Evolutionary conservation across 495 filamentous ascomycete genomes (phyloP), one percentile per base, ranked within the genome.

Genomic region (Penicillium simplicissimum): DNA sequence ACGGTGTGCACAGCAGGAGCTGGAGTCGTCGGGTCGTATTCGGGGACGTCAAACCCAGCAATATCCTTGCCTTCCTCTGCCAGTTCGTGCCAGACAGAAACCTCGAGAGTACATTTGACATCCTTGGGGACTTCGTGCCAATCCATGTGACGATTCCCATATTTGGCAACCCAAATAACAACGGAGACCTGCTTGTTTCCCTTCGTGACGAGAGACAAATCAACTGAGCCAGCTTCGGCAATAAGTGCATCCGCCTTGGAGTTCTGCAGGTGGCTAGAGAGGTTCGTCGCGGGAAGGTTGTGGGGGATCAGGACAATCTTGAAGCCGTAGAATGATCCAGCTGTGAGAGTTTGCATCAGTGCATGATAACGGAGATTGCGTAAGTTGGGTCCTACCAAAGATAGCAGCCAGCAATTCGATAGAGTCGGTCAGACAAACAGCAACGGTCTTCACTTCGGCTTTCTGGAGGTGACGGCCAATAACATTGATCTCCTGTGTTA

Each of bases 381-480:
- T 5, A 11, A 19, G 17, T 7, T 4, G n/a, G 21, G 31, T 13
- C 79, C 31, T 72, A 89, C 87, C 86, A 66, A 90, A 90, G n/a
- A 89, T 73, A 23, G 85, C 76, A 28, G 82, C 85, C 45, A 98
- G 78, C 53, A 96, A 86, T 74, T 98, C 95, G 67, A 96, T 81
- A 48, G 92, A 96, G 78, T 99, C 97, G 3, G 93, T 92, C 28
- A 98, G 84, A 73, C 95, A 96, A 63, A 99, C 83, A 25, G 92
- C 95, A 28, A 98, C 90, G 36, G 85, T 87, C 70, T 87, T 88
- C n/a, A 82, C 88, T 15, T 85, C 85, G 60, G 88, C 82, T 11
- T 74, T 67, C 61, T 87, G 82, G 45, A 98, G 76, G 63, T 93
- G 82, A 62, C 85, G 80, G 60, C 95, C 95, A 60, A 98, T 87